Evolutionary conservation across 2,329 filamentous ascomycete species (phyloP), one percentile per base, ranked within the genome.

Genomic region (Zymoseptoria crescenta): DNA sequence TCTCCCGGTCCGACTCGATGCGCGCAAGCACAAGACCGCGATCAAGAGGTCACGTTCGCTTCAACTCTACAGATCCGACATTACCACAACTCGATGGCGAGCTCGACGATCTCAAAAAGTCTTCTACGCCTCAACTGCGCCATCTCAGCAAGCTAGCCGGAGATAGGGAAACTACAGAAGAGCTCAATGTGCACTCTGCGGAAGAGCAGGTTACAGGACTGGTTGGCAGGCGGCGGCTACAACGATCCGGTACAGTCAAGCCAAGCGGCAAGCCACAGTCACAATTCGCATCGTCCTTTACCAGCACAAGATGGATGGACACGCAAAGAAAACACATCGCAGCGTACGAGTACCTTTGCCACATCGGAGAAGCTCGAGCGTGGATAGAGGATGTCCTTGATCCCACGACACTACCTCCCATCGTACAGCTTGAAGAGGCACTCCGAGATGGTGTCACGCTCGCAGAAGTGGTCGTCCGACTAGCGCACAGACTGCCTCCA

Each of bases 271-370:
- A 76, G 76, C 24, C 2, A 24, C 61, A 69, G 54, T 68, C 65
- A 8, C 55, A 64, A 49, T 73, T 73, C 58, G 65, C 66, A 27
- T 73, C 68, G 21, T 70, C 68, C 62, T 73, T 65, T 56, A 65
- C 67, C 94, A 91, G 87, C 85, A 89, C 63, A 86, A 96, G 93
- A 72, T 99, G 94, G 94, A 99, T 99, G 93, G 94, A 99, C 74
- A 94, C 96, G 72, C 93, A 99, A 72, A 85, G 94, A 27, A 93
- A 97, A 73, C 97, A 96, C 69, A 77, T 99, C 56, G 90, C 96
- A 74, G 94, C 94, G 6, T 99, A 99, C 72, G 94, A 99, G 74
- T 99, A 99, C 72, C 87, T 99, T 45, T 99, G 94, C 72, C 94
- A 99, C 71, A 97, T 99, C 65, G 94, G 94, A 73, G 94, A 99